Base-by-base conservation (phyloP, 805 yeast species). In the Cyberlindnera misumaiensis region DNA sequence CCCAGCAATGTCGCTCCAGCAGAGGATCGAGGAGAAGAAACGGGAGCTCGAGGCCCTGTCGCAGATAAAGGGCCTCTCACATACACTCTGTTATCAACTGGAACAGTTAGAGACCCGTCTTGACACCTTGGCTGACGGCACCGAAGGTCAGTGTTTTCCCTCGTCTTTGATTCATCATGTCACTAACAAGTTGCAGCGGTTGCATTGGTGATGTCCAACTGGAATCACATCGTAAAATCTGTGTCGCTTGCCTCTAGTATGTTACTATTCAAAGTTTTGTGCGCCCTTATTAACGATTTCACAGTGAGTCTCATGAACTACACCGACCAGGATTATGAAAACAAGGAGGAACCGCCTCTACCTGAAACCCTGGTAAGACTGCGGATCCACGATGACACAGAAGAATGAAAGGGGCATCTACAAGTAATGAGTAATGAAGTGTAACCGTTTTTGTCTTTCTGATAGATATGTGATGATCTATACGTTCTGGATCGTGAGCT, bases 311-410 rank as follows among this genome's bases (percentile, higher is more conserved):
- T 18, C 50, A 70, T 50, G 69, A 77, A n/a, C 51, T 75, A 42
- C 46, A 37, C 46, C 2, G 48, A 50, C 11, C 40, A 47, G 2
- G 58, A 58, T 25, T 65, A 60, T n/a, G 59, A 53, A 30, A 49
- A 52, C 22, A 44, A 45, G 7, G 55, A 54, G 25, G 60, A 56
- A 1, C 58, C 63, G 3, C 81, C 84, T 2, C 58, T 76, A 32
- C 86, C 89, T 1, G 89, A 80, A 49, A 65, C 83, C 0, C 59
- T 82, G 45, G 81, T 82, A 4, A 63, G 89, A 35, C 67, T 82
- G 25, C 66, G 70, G 34, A 53, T 77, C 12, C 68, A 69, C 31
- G 64, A 68, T n/a, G 71, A 67, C 5, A 10, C 20, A 11, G 35
- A 32, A 25, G 28, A 32, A 32, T 32, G 28, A 11, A 20, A 20